A percentile compares a stretch with the other conserved stretches of the same genome.
Evolutionary conservation across 441 rosid species (phyloP).

Genomic region (Raphanus hybrid): DNA sequence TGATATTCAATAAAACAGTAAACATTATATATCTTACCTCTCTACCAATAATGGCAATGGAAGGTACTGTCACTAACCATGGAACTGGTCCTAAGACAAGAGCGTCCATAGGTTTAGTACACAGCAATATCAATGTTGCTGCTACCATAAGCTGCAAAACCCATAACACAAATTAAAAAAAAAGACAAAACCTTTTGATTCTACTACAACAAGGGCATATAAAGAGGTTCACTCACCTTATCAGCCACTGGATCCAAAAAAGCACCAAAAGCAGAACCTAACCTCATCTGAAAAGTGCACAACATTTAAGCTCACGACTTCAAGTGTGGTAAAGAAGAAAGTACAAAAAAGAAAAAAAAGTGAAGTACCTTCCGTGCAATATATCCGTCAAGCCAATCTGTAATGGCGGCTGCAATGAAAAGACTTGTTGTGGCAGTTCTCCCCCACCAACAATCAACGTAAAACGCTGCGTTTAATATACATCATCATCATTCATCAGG

Average conservation of each 20-base stretch:
- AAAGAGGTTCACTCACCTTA: slow-evolving; percentile 55
- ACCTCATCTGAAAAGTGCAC: slow-evolving; percentile 68
- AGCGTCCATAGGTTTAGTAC: slow-evolving; percentile 75
- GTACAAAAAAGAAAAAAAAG: neutral
- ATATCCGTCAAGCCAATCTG: slow-evolving; percentile 99
- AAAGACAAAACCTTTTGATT: neutral
- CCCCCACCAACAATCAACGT: slow-evolving; percentile 86
- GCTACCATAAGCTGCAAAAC: slow-evolving; percentile 95
- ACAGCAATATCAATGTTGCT: slow-evolving; percentile 79
- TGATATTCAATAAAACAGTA: neutral
- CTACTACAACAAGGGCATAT: neutral
- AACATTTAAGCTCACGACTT: neutral
- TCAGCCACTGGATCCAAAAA: slow-evolving; percentile 98
- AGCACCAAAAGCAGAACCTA: slow-evolving; percentile 91
- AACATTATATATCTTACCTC: slow-evolving; percentile 58
- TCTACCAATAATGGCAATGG: slow-evolving; percentile 90
- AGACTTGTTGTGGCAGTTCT: slow-evolving; percentile 89
- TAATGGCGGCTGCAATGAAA: slow-evolving; percentile 87
- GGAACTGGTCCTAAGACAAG: slow-evolving; percentile 64
- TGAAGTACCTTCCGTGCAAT: slow-evolving; percentile 79
- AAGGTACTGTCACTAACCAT: slow-evolving; percentile 84
- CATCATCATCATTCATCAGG: neutral
- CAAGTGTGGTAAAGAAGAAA: neutral
- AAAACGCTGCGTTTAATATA: slow-evolving; percentile 60
- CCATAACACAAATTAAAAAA: neutral